These are phyloP conservation scores for Cladosporium velox DNA, from an alignment of 2,329 filamentous ascomycete genomes.

Conservation along the genomic window DNA sequence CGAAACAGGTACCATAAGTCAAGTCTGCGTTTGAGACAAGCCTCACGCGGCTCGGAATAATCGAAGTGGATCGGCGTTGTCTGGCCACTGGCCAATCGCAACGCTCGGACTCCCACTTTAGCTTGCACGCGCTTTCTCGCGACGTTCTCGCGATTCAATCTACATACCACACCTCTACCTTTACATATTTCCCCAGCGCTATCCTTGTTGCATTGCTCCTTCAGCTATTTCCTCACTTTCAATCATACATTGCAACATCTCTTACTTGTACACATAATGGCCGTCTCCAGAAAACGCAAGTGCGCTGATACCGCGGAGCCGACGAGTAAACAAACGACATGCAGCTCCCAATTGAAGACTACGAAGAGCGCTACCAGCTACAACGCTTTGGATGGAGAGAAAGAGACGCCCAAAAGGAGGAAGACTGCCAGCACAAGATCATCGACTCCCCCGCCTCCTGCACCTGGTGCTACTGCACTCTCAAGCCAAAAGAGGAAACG, in stretches of 20 bases:
- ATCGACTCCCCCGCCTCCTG: constrained; percentile 28
- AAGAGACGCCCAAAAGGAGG: constrained; percentile 21
- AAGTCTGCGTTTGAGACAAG: neutral
- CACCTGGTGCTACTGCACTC: constrained; percentile 1
- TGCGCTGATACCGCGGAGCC: constrained; percentile 25
- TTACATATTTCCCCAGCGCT: constrained; percentile 7
- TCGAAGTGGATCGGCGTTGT: neutral
- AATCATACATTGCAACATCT: constrained; percentile 1
- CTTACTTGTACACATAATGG: constrained; percentile 27
- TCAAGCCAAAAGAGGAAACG: constrained; percentile 32
- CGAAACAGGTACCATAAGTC: neutral
- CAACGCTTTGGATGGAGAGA: neutral
- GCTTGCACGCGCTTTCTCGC: constrained; percentile 3
- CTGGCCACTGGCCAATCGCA: neutral
- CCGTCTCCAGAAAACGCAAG: constrained; percentile 34
- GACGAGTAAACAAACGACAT: constrained; percentile 31
- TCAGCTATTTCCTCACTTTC: neutral
- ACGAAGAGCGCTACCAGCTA: neutral
- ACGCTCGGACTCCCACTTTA: neutral
- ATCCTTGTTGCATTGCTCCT: constrained; percentile 14
- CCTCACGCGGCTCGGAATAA: neutral
- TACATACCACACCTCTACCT: constrained; percentile 11
- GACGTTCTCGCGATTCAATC: neutral
- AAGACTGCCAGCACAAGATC: constrained; percentile 22
- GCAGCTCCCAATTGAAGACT: constrained; percentile 16